Evolutionary conservation across 2,329 filamentous ascomycete genomes (phyloP).

Genomic region (Paracamarosporium sp.): DNA sequence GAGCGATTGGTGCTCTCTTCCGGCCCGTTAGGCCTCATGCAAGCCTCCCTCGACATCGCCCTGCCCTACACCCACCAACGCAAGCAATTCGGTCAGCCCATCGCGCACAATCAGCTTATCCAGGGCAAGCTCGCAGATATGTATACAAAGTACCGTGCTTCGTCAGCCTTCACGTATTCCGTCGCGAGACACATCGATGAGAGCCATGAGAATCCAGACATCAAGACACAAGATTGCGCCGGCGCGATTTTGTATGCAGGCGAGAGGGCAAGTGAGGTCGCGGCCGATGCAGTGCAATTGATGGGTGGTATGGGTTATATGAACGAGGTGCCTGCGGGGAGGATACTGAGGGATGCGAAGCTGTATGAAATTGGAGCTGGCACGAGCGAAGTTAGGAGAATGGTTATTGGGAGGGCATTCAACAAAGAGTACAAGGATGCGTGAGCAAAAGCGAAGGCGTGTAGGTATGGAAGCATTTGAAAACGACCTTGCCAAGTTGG

Average conservation of each 20-base stretch:
- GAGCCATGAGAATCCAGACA: constrained; percentile 56
- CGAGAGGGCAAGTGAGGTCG: constrained; percentile 85
- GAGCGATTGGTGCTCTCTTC: constrained; percentile 91
- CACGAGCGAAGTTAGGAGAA: constrained; percentile 89
- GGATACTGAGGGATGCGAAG: constrained; percentile 78
- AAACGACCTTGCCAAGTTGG: too few relatives aligned
- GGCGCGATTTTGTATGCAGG: constrained; percentile 93
- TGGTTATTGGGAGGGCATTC: constrained; percentile 92
- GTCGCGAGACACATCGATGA: constrained; percentile 79
- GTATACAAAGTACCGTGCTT: constrained; percentile 91
- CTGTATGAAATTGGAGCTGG: constrained; percentile 97
- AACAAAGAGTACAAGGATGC: constrained; percentile 75
- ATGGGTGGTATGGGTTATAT: constrained; percentile 96
- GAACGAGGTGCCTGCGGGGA: constrained; percentile 90
- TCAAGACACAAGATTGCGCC: constrained; percentile 90
- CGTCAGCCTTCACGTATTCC: constrained; percentile 84
- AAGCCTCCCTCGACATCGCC: constrained; percentile 82
- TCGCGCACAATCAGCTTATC: constrained; percentile 90
- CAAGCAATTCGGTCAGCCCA: constrained; percentile 85
- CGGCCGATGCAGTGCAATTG: constrained; percentile 88
- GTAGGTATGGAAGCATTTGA: too few relatives aligned
- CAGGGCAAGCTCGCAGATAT: constrained; percentile 95
- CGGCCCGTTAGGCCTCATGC: constrained; percentile 93
- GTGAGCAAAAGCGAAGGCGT: not conserved
- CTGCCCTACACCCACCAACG: constrained; percentile 89